Evolutionary conservation across 768 basidiomycete genomes (phyloP).

Genomic region (Boletus rubropictus): DNA sequence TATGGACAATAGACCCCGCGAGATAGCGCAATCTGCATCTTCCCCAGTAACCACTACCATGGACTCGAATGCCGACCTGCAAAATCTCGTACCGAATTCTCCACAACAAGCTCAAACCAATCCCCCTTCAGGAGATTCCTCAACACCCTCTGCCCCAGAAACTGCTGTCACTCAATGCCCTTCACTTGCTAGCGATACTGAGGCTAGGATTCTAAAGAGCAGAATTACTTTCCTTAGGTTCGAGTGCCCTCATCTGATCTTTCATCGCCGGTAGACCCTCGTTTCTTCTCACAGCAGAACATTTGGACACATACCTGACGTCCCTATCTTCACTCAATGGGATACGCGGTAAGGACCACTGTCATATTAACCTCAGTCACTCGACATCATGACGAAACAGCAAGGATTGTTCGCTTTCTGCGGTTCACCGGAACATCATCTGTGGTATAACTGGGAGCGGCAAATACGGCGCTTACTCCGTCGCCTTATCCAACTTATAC

Average conservation of each 20-base stretch:
- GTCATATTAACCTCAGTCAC: neutral
- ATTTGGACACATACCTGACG: conserved; percentile 23
- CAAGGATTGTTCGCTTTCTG: conserved; percentile 2
- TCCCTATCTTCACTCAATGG: conserved; percentile 22
- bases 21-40: neutral
- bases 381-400: conserved; percentile 1
- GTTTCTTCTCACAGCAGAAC: conserved; percentile 8
- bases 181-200: neutral
- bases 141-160: neutral
- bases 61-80: neutral
- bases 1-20: neutral
- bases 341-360: conserved; percentile 10
- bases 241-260: neutral
- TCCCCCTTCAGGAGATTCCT: neutral
- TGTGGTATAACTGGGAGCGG: conserved; percentile 21
- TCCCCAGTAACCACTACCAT: conserved; percentile 18
- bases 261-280: neutral
- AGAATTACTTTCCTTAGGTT: conserved; percentile 1
- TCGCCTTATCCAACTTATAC: conserved; percentile 20
- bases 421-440: conserved; percentile 13
- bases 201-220: too few relatives aligned
- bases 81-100: neutral
- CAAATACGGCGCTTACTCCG: conserved; percentile 10
- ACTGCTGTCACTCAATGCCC: neutral
- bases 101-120: neutral